phyloP scores from a whole-genome alignment of 768 basidiomycete species.

The Tylopilus sp. region DNA sequence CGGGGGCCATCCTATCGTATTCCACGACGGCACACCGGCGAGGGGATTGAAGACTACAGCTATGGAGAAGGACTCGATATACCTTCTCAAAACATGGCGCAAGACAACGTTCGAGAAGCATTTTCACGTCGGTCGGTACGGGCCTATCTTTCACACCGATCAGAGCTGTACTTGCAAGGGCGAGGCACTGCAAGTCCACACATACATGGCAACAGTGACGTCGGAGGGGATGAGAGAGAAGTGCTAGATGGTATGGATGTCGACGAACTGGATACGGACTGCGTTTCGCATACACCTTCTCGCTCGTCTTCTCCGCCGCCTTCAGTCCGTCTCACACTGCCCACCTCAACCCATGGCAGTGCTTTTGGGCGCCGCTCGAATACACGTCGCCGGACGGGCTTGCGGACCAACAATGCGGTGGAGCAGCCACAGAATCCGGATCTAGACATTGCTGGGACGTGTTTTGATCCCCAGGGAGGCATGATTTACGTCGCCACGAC shows the following conservation, averaged over 20 bases:
- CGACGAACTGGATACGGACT: constrained; percentile 49
- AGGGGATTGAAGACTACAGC: constrained; percentile 31
- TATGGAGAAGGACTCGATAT: constrained; percentile 53
- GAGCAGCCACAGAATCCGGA: constrained; percentile 21
- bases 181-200: constrained; percentile 15
- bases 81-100: constrained; percentile 48
- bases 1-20: constrained; percentile 23
- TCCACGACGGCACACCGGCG: constrained; percentile 19
- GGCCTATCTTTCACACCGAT: constrained; percentile 28
- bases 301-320: constrained; percentile 47
- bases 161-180: constrained; percentile 23
- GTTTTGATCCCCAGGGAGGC: constrained; percentile 68
- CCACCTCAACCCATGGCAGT: constrained; percentile 18
- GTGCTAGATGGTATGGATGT: constrained; percentile 48
- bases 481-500: constrained; percentile 67
- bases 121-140: constrained; percentile 48
- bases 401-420: constrained; percentile 7
- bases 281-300: constrained; percentile 48
- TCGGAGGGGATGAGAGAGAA: constrained; percentile 28
- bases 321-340: constrained; percentile 29
- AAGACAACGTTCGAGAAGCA: constrained; percentile 55
- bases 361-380: constrained; percentile 18
- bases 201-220: constrained; percentile 19
- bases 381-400: constrained; percentile 19
- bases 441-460: constrained; percentile 64